Percentiles rank a stretch among this genome's conserved stretches.
These are phyloP conservation scores for Xylaria grammica DNA, from an alignment of 495 filamentous ascomycete genomes.

Conservation along the genomic window DNA sequence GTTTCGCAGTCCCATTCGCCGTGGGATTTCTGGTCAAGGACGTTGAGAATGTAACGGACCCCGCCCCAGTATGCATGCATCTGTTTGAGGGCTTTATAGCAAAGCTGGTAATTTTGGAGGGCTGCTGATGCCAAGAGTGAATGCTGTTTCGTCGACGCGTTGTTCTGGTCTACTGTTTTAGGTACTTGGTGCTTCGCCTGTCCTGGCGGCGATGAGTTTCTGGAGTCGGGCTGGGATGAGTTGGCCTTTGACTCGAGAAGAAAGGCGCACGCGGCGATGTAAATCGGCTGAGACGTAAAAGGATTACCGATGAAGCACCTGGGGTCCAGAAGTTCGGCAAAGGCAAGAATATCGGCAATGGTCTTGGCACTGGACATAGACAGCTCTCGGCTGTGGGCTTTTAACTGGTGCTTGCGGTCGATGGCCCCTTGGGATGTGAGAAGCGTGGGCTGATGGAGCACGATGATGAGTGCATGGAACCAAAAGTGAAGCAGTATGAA, in stretches of 20 bases:
- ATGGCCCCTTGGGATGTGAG: conserved; percentile 75
- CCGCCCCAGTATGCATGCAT: conserved; percentile 83
- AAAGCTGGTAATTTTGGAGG: conserved; percentile 79
- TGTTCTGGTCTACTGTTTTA: conserved; percentile 39
- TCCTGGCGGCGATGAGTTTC: conserved; percentile 50
- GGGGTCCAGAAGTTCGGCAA: conserved; percentile 77
- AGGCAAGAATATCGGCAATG: conserved; percentile 81
- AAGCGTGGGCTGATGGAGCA: conserved; percentile 81
- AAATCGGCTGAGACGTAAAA: conserved; percentile 88
- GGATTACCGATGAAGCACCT: conserved; percentile 84
- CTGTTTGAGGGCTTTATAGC: conserved; percentile 78
- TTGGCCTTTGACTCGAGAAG: conserved; percentile 76
- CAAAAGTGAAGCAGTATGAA: conserved; percentile 90
- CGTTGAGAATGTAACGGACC: conserved; percentile 83
- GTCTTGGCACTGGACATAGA: conserved; percentile 90
- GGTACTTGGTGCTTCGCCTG: conserved; percentile 5
- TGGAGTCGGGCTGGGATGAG: conserved; percentile 60
- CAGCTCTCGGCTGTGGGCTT: conserved; percentile 77
- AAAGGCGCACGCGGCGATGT: conserved; percentile 86
- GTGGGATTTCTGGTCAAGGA: conserved; percentile 84
- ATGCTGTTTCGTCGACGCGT: conserved; percentile 70
- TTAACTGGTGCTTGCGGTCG: conserved; percentile 65
- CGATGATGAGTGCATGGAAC: conserved; percentile 86
- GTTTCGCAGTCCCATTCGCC: conserved; percentile 82
- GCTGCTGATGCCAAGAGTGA: conserved; percentile 75